Evolutionary conservation across 257 asterid species (phyloP), one percentile per base, ranked within the genome.

Genomic region (Jaltomata sinuosa): DNA sequence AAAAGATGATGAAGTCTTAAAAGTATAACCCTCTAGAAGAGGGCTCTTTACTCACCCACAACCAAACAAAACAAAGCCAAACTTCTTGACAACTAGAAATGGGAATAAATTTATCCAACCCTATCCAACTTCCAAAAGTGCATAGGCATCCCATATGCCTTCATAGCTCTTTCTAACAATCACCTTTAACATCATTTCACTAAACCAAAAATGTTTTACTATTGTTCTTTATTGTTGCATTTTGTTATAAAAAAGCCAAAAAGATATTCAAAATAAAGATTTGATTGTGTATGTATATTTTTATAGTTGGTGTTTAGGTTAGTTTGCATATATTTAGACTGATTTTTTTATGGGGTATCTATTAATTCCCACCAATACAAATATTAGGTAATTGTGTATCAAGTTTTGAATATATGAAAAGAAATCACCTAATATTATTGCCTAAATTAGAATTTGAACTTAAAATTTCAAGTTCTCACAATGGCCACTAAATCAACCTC

Each of bases 11-110:
- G 25, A 31, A 65, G 3, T 65, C 45, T 65, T 65, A 16, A 65
- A 65, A 65, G 76, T 53, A 12, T 40, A 86, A 67, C 89, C 88
- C 88, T 84, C 83, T 11, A 29, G 78, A 15, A 25, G 76, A 18
- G 76, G 76, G 10, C 32, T 36, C 52, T 34, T 68, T 10, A 18
- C 52, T 19, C 31, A 21, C 31, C 79, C 52, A 69, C 31, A 38
- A 1, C 47, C 79, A 9, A 36, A 18, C n/a, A 55, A 57, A 16
- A n/a, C 3, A 21, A 16, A 19, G 18, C 3, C 31, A 19, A n/a
- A 68, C 11, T 67, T 32, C n/a, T 32, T 67, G 77, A 68, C 27
- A 34, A 68, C 29, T 69, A 36, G n/a, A 36, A 69, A 69, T 38
- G 31, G 79, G 79, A 69, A 38, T 68, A 78, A 83, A 54, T 82